Base-by-base conservation (phyloP, 2,329 filamentous ascomycete genomes). In the Ascochyta lentis region DNA sequence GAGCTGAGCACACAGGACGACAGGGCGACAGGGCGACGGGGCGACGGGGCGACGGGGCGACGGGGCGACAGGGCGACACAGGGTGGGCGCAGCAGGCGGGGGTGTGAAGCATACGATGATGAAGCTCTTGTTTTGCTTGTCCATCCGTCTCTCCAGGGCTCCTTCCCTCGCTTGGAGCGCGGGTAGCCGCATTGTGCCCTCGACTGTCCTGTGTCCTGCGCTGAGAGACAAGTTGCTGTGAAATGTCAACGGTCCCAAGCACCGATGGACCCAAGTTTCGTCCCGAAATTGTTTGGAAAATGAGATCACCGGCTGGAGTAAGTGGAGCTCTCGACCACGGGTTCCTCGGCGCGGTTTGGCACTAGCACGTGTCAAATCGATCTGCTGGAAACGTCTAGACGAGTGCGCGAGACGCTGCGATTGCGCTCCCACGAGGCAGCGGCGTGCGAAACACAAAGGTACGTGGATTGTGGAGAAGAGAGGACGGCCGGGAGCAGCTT, bases 111-210 rank as follows among this genome's bases (percentile, higher is more conserved):
- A 52, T 72, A 74, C 71, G 33, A 71, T 59, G 44, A 72, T 51
- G 54, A 67, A 65, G 43, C 62, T 65, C 58, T 61, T 68, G 49
- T 54, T 60, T 24, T 60, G 56, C 46, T 68, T 64, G 53, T 49
- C 58, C 48, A 66, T 48, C 46, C 70, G 54, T 47, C 42, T 63
- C 60, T 64, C 65, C 53, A 70, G 49, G 46, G 53, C 60, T 44
- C 53, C 54, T 54, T 58, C 60, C 58, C 64, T 67, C 55, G 58
- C 61, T 38, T 63, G 47, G 22, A 56, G 54, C 29, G 54, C 43
- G 22, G 70, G 72, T 54, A 75, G 40, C 60, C 66, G 64, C 72
- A 75, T 75, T 15, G 56, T 58, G 49, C 24, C 34, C 19, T 31
- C 51, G 34, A 38, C 38, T 52, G 35, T 39, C 45, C 49, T 54